Evolutionary conservation across 805 yeast genomes (phyloP).

Genomic region (Limtongia smithiae): DNA sequence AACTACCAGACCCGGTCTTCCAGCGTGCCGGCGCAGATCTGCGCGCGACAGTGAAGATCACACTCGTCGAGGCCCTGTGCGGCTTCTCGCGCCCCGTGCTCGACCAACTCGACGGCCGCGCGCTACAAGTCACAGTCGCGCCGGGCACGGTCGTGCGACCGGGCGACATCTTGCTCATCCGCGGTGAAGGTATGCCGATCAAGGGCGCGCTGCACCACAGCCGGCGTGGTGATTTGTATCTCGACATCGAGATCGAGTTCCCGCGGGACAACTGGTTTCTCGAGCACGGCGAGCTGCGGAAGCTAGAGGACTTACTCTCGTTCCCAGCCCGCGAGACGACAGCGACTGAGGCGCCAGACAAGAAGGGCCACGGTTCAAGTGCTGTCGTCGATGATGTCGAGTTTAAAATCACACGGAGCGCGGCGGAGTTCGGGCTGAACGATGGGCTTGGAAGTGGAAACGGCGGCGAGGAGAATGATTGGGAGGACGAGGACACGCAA

Average conservation of each 20-base stretch:
- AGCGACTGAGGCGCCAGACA: conserved; percentile 1
- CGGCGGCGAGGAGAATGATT: not conserved
- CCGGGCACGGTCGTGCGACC: conserved; percentile 80
- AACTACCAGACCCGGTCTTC: conserved; percentile 49
- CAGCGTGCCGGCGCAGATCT: conserved; percentile 62
- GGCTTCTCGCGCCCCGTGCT: conserved; percentile 68
- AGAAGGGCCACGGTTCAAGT: not conserved
- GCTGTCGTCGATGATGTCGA: conserved; percentile 16
- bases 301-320: conserved; percentile 32
- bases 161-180: conserved; percentile 59
- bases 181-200: conserved; percentile 82
- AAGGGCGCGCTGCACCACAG: conserved; percentile 35
- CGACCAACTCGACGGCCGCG: conserved; percentile 75
- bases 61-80: conserved; percentile 77
- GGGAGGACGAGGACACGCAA: not conserved
- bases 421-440: not conserved
- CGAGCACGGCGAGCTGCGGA: conserved; percentile 57
- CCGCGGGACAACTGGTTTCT: conserved; percentile 82
- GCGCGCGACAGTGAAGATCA: conserved; percentile 53
- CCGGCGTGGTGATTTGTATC: conserved; percentile 63
- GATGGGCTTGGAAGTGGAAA: not conserved
- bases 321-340: conserved; percentile 12
- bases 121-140: conserved; percentile 57
- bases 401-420: not conserved
- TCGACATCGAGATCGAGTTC: conserved; percentile 69